Percentiles rank a stretch among this genome's conserved stretches.
phyloP scores from a whole-genome alignment of 306 rosid species.

The Quercus glauca region DNA sequence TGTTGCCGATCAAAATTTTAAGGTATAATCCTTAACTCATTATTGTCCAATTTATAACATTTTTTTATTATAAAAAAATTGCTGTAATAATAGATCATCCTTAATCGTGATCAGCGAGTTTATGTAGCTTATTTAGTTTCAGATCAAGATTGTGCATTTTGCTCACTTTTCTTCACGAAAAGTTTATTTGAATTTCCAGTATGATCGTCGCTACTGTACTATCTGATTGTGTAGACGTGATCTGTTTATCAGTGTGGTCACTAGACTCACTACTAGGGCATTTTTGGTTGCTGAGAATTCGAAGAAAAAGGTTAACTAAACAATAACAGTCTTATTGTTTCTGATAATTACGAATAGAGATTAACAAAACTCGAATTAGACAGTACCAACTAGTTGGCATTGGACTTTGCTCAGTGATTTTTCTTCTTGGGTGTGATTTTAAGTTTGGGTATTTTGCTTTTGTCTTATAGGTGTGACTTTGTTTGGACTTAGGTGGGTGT shows the following conservation, averaged over 20 bases:
- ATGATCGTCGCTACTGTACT: background rate
- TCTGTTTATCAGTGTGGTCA: background rate
- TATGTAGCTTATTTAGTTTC: background rate
- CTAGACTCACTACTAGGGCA: background rate
- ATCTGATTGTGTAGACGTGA: background rate
- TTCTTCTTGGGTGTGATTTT: background rate
- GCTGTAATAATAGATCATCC: no score
- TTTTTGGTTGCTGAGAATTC: background rate
- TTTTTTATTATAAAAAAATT: background rate
- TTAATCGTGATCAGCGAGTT: background rate
- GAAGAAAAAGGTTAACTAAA: background rate
- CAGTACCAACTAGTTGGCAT: background rate
- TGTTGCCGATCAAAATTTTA: background rate
- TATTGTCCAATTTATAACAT: background rate
- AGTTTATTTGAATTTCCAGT: background rate
- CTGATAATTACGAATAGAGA: background rate
- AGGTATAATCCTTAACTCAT: background rate
- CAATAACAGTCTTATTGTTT: background rate
- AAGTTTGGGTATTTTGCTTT: background rate
- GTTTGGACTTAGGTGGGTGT: background rate
- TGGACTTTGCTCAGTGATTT: background rate
- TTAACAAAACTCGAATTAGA: background rate
- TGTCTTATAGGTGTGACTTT: background rate
- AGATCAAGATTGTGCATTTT: background rate
- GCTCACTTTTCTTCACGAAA: background rate